phyloP scores from a whole-genome alignment of 352 stramenopile species.

The Phytophthora megakarya region DNA sequence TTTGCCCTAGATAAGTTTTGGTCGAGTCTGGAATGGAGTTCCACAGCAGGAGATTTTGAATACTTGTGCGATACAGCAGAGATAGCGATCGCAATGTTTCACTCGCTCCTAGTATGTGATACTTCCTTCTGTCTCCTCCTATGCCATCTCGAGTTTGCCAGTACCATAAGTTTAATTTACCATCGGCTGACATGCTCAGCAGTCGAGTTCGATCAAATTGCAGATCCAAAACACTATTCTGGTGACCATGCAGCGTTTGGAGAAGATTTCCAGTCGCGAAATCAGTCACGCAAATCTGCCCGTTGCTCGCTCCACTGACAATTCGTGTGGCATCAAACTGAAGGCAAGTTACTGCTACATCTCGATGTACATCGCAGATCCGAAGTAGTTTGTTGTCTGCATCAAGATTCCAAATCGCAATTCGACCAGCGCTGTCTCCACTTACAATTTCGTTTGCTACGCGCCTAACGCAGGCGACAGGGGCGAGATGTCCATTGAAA shows the following conservation, averaged over 20 bases:
- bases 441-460: constrained; percentile 78
- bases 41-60: constrained; percentile 68
- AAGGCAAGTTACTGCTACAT: constrained; percentile 59
- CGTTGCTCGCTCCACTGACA: constrained; percentile 56
- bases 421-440: constrained; percentile 56
- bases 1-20: constrained; percentile 78
- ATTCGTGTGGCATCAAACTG: constrained; percentile 82
- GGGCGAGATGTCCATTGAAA: constrained; percentile 60
- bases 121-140: constrained; percentile 57
- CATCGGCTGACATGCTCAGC: constrained; percentile 69
- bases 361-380: constrained; percentile 60
- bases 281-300: constrained; percentile 72
- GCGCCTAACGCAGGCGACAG: constrained; percentile 60
- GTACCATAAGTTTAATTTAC: constrained; percentile 63
- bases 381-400: constrained; percentile 62
- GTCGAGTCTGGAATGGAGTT: constrained; percentile 73
- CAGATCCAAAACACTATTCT: constrained; percentile 55
- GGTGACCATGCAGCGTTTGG: constrained; percentile 66
- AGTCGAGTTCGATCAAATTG: constrained; percentile 76
- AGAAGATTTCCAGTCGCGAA: constrained; percentile 73
- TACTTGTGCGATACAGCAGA: constrained; percentile 79
- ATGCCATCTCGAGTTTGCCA: constrained; percentile 62
- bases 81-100: constrained; percentile 76
- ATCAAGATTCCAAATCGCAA: constrained; percentile 80
- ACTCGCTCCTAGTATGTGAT: constrained; percentile 71